These are phyloP conservation scores for Inosperma sp. DNA, from an alignment of 768 basidiomycete species.

Conservation along the genomic window DNA sequence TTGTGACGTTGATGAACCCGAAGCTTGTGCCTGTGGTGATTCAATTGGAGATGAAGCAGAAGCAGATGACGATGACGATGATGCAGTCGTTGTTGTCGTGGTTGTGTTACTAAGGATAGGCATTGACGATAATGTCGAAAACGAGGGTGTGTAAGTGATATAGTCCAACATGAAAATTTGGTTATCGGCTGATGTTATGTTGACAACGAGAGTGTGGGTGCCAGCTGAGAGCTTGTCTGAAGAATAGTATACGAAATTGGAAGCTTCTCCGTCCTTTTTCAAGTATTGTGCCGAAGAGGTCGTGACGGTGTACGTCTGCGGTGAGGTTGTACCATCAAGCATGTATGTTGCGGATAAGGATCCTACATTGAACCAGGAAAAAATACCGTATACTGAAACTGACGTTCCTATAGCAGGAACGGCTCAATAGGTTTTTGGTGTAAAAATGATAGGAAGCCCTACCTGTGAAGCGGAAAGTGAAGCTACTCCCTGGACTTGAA, in stretches of 20 bases:
- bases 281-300: conserved; percentile 9
- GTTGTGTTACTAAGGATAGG: not conserved
- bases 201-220: conserved; percentile 14
- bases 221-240: conserved; percentile 10
- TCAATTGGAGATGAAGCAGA: not conserved
- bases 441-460: not conserved
- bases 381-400: conserved; percentile 13
- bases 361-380: conserved; percentile 12
- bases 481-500: conserved; percentile 13
- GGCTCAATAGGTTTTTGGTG: not conserved
- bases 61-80: too few species aligned
- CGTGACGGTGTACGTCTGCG: conserved; percentile 12
- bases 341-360: conserved; percentile 10
- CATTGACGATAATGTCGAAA: not conserved
- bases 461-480: conserved; percentile 23
- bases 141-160: conserved; percentile 17
- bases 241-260: conserved; percentile 13
- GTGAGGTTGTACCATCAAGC: conserved; percentile 10
- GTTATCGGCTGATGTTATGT: conserved; percentile 12
- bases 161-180: conserved; percentile 17
- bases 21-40: not conserved
- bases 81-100: not conserved
- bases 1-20: not conserved
- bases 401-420: conserved; percentile 9
- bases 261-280: conserved; percentile 7